These are phyloP conservation scores for Arbutus unedo DNA, from an alignment of 148 eudicot species.

Conservation along the genomic window DNA sequence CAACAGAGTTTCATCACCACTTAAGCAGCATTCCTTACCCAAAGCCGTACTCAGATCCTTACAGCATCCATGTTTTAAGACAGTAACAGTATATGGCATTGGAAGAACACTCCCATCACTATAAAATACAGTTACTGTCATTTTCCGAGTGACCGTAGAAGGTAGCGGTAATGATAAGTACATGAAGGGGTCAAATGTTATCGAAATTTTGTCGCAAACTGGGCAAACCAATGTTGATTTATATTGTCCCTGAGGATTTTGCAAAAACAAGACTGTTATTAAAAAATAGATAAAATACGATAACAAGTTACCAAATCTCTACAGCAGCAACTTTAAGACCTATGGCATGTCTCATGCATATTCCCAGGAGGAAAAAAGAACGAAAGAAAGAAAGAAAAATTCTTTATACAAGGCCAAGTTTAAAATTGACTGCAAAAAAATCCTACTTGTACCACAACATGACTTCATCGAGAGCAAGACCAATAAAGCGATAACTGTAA, in stretches of 20 bases:
- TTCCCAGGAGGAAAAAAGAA: background rate
- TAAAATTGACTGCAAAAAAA: background rate
- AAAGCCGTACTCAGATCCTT: constrained; percentile 78
- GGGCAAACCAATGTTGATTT: constrained; percentile 98
- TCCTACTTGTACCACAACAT: background rate
- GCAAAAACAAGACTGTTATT: constrained; percentile 11
- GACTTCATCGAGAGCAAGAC: background rate
- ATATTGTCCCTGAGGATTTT: constrained; percentile 81
- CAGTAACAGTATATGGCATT: constrained; percentile 80
- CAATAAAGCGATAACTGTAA: background rate
- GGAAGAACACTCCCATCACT: constrained; percentile 87
- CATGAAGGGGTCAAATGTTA: constrained; percentile 98
- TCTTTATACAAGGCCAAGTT: background rate
- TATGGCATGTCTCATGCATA: background rate
- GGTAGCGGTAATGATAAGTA: constrained; percentile 94
- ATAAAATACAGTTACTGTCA: constrained; percentile 85
- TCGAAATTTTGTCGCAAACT: constrained; percentile 73
- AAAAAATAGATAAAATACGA: background rate
- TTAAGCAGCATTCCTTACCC: constrained; percentile 66
- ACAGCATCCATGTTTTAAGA: constrained; percentile 64
- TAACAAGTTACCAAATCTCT: background rate
- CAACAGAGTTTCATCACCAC: constrained; percentile 69
- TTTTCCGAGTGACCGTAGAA: constrained; percentile 65
- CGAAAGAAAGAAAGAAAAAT: background rate
- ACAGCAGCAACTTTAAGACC: background rate